Evolutionary conservation across 2,329 filamentous ascomycete species (phyloP), one percentile per base, ranked within the genome.

Genomic region (Geoglossum cookeanum): DNA sequence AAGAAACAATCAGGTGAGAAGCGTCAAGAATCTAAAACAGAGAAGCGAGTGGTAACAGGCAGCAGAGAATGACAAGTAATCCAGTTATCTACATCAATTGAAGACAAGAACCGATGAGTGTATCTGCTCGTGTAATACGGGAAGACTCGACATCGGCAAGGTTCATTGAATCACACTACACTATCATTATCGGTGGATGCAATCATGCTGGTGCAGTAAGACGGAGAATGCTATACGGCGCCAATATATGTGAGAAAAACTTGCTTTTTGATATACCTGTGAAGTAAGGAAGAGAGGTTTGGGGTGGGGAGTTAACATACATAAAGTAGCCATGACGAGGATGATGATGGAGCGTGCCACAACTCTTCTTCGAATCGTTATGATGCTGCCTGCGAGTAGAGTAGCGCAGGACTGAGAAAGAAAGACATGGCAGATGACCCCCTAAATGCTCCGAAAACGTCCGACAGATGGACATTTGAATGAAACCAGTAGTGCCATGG

Each of bases 301-400:
- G 42, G 58, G 58, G 61, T 59, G 59, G 62, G 61, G 60, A 58
- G 42, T 60, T 64, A 64, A 64, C 63, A 60, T 64, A 64, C 63
- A 64, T 58, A 55, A 53, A 59, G 45, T 52, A 56, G 61, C 63
- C 63, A 61, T 56, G 63, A 62, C 55, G 61, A 61, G 58, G 45
- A 42, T 55, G 45, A 49, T 51, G 44, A 59, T n/a, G 37, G 30
- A 58, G 17, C 45, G 49, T 37, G 35, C 48, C 48, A 52, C 37
- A 17, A 56, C 33, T 53, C 30, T 35, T 37, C 13, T 37, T 32
- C 49, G 49, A 32, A 17, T 35, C 49, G 49, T 53, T 35, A 53
- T 53, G 49, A 53, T 53, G 49, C 35, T 13, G 30, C 32, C 30
- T 32, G 33, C 49, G 32, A 53, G 49, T n/a, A 53, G 27, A 33